Evolutionary conservation across 2,329 filamentous ascomycete genomes (phyloP), one percentile per base, ranked within the genome.

Genomic region (Cyphellophora attinorum): DNA sequence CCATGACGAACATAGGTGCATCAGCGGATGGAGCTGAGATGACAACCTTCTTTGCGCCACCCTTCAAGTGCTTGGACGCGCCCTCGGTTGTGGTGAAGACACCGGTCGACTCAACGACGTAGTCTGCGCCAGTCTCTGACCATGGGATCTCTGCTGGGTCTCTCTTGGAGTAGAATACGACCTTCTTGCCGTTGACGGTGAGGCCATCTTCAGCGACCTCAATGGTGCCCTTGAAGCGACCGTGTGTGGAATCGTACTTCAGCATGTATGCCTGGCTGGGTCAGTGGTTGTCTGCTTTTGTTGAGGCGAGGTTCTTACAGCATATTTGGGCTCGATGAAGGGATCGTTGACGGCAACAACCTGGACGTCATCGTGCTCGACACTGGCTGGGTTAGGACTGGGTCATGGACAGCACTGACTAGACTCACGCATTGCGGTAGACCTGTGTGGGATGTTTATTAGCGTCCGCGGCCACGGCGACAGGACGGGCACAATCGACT

Each of bases 1-100:
- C 91, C 80, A 95, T 93, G 62, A 98, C 91, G 79, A 93, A 98
- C 91, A 98, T 98, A 63, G 89, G 89, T 59, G 91, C 91, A 72
- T 98, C 91, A 37, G 61, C 61, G 39, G 59, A 65, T 36, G 60
- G 61, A 47, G 65, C 65, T 42, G 64, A 67, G 62, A 69, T 88
- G 74, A 88, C 70, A 65, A 88, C 89, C 80, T 93, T 93, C 85
- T 95, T 95, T 65, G 89, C 89, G 65, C 89, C 89, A 62, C 88
- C 89, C 70, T 83, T 81, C 72, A 96, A 79, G 71, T 96, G 89
- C 55, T 83, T 84, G 59, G 74, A 76, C 63, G 89, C 89, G 84
- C 94, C 94, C 49, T 94, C 89, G 56, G 71, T 88, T 72, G 88
- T 95, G 75, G 89, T 96, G 84, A 96, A 96, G 63, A 95, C 88